phyloP scores from a whole-genome alignment of 179 eudicot species.

The Spinacia oleracea region DNA sequence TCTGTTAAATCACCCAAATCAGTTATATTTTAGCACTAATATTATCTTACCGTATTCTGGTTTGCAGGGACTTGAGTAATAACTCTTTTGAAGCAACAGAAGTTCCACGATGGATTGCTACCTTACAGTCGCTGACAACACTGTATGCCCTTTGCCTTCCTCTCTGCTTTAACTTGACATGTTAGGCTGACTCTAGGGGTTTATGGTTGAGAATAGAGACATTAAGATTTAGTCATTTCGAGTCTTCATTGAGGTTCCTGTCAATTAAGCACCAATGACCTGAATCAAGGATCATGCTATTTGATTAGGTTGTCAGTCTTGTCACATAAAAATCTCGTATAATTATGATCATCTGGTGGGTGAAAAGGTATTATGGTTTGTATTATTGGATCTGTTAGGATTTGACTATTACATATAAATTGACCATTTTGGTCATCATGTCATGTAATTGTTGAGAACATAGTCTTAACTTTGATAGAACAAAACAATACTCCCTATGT shows the following conservation, averaged over 20 bases:
- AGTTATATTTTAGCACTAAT: not conserved
- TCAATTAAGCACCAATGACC: not conserved
- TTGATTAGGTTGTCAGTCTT: not conserved
- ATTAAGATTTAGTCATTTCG: not conserved
- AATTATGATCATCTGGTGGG: not conserved
- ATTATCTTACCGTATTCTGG: not conserved
- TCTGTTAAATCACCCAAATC: not conserved
- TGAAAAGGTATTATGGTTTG: not conserved
- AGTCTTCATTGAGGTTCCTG: not conserved
- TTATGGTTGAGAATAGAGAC: not conserved
- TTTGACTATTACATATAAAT: not conserved
- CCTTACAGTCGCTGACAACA: slow-evolving; percentile 46
- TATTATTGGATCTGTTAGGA: not conserved
- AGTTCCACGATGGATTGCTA: slow-evolving; percentile 49
- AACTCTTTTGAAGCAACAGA: slow-evolving; percentile 51
- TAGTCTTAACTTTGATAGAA: not conserved
- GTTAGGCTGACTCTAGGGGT: not conserved
- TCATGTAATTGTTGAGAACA: not conserved
- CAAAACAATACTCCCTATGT: not conserved
- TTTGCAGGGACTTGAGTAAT: slow-evolving; percentile 81
- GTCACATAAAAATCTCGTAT: not conserved
- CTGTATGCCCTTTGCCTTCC: slow-evolving; percentile 26
- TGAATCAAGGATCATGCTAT: not conserved
- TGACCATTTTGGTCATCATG: not conserved
- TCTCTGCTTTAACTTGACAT: not conserved